Evolutionary conservation across 352 stramenopile genomes (phyloP).

Genomic region (Phytophthora foliorum): DNA sequence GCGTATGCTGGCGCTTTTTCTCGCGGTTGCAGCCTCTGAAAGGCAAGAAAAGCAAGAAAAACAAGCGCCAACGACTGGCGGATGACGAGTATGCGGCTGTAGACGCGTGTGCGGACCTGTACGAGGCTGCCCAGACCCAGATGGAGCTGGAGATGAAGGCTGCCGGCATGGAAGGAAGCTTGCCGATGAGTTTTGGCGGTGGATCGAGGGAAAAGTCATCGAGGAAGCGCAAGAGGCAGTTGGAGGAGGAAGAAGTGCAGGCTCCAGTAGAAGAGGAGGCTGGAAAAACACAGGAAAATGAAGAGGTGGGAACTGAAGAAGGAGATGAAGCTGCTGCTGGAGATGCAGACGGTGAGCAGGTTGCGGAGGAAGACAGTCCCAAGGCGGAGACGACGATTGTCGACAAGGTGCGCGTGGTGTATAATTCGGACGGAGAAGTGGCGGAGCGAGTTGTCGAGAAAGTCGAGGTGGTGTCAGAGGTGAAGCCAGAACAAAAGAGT

Average conservation of each 20-base stretch:
- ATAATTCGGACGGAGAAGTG: conserved; percentile 74
- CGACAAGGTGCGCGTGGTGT: conserved; percentile 72
- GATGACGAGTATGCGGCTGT: neutral
- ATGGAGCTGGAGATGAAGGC: conserved; percentile 68
- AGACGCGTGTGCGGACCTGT: conserved; percentile 48
- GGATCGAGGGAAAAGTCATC: conserved; percentile 11
- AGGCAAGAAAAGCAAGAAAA: conserved; percentile 43
- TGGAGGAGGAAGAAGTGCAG: conserved; percentile 11
- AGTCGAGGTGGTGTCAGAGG: conserved; percentile 39
- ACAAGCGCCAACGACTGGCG: conserved; percentile 37
- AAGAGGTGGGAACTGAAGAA: neutral
- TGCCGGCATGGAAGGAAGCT: conserved; percentile 56
- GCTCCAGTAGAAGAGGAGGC: neutral
- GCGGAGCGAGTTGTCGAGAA: conserved; percentile 50
- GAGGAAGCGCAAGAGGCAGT: conserved; percentile 38
- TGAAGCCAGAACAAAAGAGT: conserved; percentile 14
- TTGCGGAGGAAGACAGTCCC: neutral
- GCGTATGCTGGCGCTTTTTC: conserved; percentile 4
- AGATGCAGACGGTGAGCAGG: neutral
- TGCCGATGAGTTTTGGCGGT: conserved; percentile 72
- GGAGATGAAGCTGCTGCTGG: conserved; percentile 4
- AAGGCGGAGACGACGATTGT: conserved; percentile 36
- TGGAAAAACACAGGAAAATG: neutral
- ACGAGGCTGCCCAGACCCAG: conserved; percentile 62
- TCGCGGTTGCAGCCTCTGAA: conserved; percentile 7